Evolutionary conservation across 1,139 yeast species (phyloP).

Genomic region (Saccharomyces uvarum): DNA sequence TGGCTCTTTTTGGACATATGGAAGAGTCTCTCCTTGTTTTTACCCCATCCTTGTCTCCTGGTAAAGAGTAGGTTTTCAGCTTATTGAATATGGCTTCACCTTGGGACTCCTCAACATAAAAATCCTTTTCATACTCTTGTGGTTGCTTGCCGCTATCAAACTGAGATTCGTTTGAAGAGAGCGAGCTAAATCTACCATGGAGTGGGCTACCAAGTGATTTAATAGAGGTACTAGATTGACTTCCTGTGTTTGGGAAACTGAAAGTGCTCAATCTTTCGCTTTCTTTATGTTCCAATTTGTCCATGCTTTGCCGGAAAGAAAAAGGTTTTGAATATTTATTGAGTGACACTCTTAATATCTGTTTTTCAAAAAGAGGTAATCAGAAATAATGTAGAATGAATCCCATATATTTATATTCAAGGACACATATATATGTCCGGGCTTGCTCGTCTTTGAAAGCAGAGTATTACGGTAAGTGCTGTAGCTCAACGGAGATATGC

Average conservation of each 20-base stretch:
- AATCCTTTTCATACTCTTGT: not conserved
- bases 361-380: not conserved
- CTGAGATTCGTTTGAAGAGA: not conserved
- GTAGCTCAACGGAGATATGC: not conserved
- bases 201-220: not conserved
- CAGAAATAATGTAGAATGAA: not conserved
- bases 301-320: not conserved
- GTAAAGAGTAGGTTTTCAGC: slow-evolving; percentile 5
- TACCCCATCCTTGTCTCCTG: not conserved
- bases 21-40: not conserved
- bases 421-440: not conserved
- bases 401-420: not conserved
- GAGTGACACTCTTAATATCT: not conserved
- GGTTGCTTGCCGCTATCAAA: not conserved
- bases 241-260: slow-evolving; percentile 6
- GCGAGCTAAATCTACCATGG: not conserved
- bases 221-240: not conserved
- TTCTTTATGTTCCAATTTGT: slow-evolving; percentile 1
- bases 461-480: not conserved
- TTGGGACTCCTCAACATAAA: slow-evolving; percentile 9
- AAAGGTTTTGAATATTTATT: not conserved
- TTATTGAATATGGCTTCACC: slow-evolving; percentile 9
- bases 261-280: slow-evolving; percentile 7
- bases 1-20: slow-evolving; percentile 2
- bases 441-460: not conserved